Base-by-base conservation (phyloP, 1,284 basidiomycete species). In the Cryptococcus sp. region DNA sequence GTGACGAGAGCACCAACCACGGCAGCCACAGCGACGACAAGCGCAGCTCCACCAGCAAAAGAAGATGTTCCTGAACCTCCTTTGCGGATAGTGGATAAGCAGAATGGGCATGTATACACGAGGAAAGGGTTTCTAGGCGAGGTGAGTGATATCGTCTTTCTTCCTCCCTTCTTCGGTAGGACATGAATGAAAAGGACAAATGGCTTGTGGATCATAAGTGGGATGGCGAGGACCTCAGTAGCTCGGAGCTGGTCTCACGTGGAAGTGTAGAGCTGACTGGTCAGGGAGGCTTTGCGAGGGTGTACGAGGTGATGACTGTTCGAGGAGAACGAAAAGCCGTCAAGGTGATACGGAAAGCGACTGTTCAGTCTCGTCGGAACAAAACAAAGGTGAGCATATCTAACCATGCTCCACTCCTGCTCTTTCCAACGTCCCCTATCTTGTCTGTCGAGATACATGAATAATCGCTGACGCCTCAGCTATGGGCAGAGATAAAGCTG, bases 401-500 rank as follows among this genome's bases (percentile, higher is more conserved):
- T n/a, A n/a, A n/a, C n/a, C n/a, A n/a, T n/a, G n/a, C n/a, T n/a
- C n/a, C n/a, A n/a, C n/a, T n/a, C n/a, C n/a, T n/a, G n/a, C n/a
- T n/a, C n/a, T 3, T 12, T 24, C 18, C 11, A 23, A 18, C n/a
- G 7, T n/a, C n/a, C 37, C 16, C 33, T 23, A 11, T 37, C 14
- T 34, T 10, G 18, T n/a, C 2, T 41, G 11, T 14, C 18, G 18
- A 14, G 12, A 9, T 34, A 12, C 12, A n/a, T 36, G 26, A 10
- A 10, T 28, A 5, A 28, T 4, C 25, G 18, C 47, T 43, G 18
- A 43, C 18, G 7, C 4, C 5, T 18, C 51, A 86, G 92, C 82
- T 97, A 52, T 97, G 94, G 64, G 93, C 93, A 53, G 94, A 98
- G 79, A 97, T 98, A 71, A 97, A 95, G 78, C 92, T 98, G 48